These are phyloP conservation scores for Apophysomyces trapeziformis DNA, from an alignment of 371 early-diverging fungal genomes.

Conservation along the genomic window DNA sequence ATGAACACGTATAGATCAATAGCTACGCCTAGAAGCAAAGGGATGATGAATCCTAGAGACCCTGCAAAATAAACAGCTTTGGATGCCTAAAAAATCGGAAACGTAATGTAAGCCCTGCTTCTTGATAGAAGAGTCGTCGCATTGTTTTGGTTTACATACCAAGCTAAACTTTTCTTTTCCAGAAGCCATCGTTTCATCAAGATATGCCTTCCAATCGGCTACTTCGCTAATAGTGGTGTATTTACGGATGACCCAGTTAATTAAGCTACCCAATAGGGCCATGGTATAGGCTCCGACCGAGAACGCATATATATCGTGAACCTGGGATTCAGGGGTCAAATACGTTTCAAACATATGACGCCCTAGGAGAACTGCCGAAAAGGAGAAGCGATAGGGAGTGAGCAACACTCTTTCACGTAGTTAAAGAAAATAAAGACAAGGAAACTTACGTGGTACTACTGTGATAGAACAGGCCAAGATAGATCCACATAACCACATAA, in stretches of 20 bases:
- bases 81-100: slow-evolving; percentile 14
- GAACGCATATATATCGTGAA: slow-evolving; percentile 68
- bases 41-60: slow-evolving; percentile 56
- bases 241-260: slow-evolving; percentile 30
- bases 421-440: neutral
- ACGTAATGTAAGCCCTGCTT: neutral
- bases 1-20: slow-evolving; percentile 62
- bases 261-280: slow-evolving; percentile 26
- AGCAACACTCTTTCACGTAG: too few species aligned
- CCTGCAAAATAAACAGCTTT: slow-evolving; percentile 44
- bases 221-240: slow-evolving; percentile 10
- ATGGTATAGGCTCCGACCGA: slow-evolving; percentile 45
- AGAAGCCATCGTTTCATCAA: neutral
- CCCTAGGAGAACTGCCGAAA: slow-evolving; percentile 50
- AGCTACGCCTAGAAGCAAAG: slow-evolving; percentile 55
- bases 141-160: neutral
- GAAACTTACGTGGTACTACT: slow-evolving; percentile 55
- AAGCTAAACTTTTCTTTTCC: slow-evolving; percentile 12
- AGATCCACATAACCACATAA: slow-evolving; percentile 65
- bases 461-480: slow-evolving; percentile 51
- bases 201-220: neutral
- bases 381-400: neutral
- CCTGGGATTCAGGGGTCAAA: slow-evolving; percentile 35
- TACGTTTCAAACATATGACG: slow-evolving; percentile 48
- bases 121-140: neutral